Percentiles rank a stretch among this genome's conserved stretches.
Conservation (phyloP, 2,329 filamentous ascomycete species). For the Colletotrichum nymphaeae region DNA sequence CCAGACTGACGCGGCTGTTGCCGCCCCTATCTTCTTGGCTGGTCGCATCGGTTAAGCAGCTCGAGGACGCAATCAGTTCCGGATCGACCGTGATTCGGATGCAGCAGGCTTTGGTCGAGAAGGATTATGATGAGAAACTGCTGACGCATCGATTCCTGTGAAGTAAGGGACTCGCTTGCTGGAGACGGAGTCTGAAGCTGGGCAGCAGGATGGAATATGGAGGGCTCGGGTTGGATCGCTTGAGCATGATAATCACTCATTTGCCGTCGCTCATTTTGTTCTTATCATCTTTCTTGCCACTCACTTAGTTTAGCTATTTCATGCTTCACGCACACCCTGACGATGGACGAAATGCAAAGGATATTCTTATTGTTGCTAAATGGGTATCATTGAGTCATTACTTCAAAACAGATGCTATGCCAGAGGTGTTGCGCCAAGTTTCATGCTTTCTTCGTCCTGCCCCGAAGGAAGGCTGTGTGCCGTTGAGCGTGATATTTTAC, state of each 20-base stretch:
- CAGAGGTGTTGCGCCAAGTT: not conserved
- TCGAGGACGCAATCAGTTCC: not conserved
- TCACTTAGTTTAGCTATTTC: not conserved
- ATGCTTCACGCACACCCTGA: not conserved
- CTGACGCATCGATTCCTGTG: too few relatives aligned
- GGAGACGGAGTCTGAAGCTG: too few relatives aligned
- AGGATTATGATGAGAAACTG: not conserved
- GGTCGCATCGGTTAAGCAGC: constrained; percentile 34
- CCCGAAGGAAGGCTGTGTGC: constrained; percentile 39
- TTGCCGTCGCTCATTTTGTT: not conserved
- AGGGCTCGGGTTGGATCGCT: not conserved
- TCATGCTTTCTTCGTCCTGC: not conserved
- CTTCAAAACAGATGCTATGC: not conserved
- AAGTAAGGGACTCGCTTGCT: not conserved
- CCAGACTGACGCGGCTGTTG: constrained; percentile 33
- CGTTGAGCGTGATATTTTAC: constrained; percentile 55
- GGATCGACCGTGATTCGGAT: not conserved
- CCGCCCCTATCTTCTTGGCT: constrained; percentile 41
- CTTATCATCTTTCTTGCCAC: not conserved
- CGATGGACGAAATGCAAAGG: not conserved
- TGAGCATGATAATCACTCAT: not conserved
- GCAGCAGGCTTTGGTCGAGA: too few relatives aligned
- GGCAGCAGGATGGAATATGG: not conserved
- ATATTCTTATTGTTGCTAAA: not conserved
- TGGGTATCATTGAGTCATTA: constrained; percentile 27